Evolutionary conservation across 1,284 basidiomycete species (phyloP), one percentile per base, ranked within the genome.

Genomic region (Neonothopanus nambi): DNA sequence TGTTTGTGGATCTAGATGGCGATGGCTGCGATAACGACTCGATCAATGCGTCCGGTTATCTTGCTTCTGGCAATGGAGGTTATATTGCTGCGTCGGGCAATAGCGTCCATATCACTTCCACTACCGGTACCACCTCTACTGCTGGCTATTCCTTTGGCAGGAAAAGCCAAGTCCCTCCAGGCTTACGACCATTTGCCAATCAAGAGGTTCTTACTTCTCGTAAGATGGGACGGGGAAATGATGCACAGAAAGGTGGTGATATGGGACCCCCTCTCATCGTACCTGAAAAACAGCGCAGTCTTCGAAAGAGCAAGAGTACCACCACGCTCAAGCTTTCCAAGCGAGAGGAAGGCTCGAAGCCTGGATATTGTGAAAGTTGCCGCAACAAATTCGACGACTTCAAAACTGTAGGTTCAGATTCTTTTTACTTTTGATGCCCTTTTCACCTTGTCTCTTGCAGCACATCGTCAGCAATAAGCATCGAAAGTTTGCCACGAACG

Each of bases 341-440:
- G 64, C 82, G 91, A 36, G 88, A 92, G 57, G 92, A 93, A 72
- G 89, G 82, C 49, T 89, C 81, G 65, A 98, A 93, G 69, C 93
- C 95, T 6, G 97, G 97, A 9, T 99, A 98, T 71, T 99, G 97
- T 71, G 97, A 99, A 68, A 97, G 95, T 69, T 99, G 97, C 70
- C 82, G 96, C 20, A 66, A 82, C 52, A 93, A 94, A 68, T 99
- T 95, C 66, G 87, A 89, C 0, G 89, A 98, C 70, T 96, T 99
- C 63, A 84, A 85, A 57, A 70, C 78, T 59, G 95, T 96, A 62
- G 65, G 86, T 40, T 52, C n/a, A n/a, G 51, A 50, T 15, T 2
- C 8, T 9, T 11, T 33, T 11, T 33, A 18, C 42, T 42, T 36
- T 51, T 17, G 20, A 48, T 36, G 18, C 46, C 61, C 43, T 49